A percentile compares a stretch with the other conserved stretches of the same genome.
phyloP scores from a whole-genome alignment of 805 yeast genomes.

The Pichia cephalocereana region DNA sequence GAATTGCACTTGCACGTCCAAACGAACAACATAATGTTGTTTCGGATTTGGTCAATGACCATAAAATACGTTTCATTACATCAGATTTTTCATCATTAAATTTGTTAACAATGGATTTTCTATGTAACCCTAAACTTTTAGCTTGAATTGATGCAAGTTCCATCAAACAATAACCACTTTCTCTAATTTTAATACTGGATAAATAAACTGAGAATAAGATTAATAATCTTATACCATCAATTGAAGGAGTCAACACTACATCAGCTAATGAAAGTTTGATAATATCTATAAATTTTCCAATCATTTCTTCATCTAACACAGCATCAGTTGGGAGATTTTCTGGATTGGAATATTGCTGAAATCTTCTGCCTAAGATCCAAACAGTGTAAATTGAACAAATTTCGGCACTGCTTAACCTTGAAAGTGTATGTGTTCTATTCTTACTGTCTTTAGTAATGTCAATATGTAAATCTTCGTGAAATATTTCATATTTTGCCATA shows the following conservation, averaged over 20 bases:
- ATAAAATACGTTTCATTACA: conserved; percentile 33
- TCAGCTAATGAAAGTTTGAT: conserved; percentile 35
- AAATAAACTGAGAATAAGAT: conserved; percentile 34
- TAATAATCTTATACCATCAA: conserved; percentile 36
- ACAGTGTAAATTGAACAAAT: conserved; percentile 40
- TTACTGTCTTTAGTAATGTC: conserved; percentile 4
- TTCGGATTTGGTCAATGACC: conserved; percentile 37
- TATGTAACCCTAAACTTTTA: conserved; percentile 39
- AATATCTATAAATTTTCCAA: conserved; percentile 30
- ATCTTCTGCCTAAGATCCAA: conserved; percentile 33
- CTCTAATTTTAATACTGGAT: conserved; percentile 36
- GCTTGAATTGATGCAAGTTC: conserved; percentile 41
- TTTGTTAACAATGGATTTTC: conserved; percentile 28
- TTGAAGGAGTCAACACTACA: conserved; percentile 34
- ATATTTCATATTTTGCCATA: conserved; percentile 27
- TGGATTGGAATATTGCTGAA: conserved; percentile 22
- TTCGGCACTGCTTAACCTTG: conserved; percentile 24
- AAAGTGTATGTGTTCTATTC: conserved; percentile 6
- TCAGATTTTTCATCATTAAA: conserved; percentile 27
- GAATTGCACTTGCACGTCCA: conserved; percentile 38
- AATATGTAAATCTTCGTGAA: conserved; percentile 29
- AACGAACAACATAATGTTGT: conserved; percentile 33
- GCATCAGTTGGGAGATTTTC: conserved; percentile 16
- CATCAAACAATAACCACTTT: conserved; percentile 38
- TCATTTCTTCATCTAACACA: conserved; percentile 17